These are phyloP conservation scores for Lactifluus echinatus DNA, from an alignment of 768 basidiomycete genomes.

Conservation along the genomic window DNA sequence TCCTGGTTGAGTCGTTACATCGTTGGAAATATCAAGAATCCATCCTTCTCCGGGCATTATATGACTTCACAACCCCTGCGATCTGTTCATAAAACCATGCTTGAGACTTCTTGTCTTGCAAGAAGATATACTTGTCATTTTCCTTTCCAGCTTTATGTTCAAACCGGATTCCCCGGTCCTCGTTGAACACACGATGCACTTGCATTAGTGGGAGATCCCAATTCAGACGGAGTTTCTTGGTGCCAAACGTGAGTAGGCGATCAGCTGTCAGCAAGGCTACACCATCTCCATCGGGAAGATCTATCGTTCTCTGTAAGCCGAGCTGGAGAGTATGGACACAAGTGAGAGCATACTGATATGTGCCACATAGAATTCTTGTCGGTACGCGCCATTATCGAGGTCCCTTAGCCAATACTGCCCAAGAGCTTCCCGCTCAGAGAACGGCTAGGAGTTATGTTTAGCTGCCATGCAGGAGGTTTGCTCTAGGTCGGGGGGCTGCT, in stretches of 20 bases:
- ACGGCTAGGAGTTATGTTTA: conserved; percentile 48
- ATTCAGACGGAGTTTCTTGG: conserved; percentile 71
- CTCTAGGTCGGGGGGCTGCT: conserved; percentile 25
- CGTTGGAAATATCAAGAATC: conserved; percentile 31
- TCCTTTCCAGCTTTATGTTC: conserved; percentile 71
- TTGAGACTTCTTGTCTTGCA: conserved; percentile 66
- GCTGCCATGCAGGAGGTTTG: neutral
- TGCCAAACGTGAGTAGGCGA: conserved; percentile 76
- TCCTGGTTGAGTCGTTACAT: neutral
- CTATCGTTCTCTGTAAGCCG: conserved; percentile 30
- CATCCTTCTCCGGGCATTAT: conserved; percentile 68
- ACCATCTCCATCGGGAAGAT: conserved; percentile 71
- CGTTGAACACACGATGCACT: conserved; percentile 80
- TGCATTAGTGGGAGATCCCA: conserved; percentile 90
- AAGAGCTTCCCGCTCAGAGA: conserved; percentile 79
- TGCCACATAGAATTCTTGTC: conserved; percentile 80
- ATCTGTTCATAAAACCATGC: conserved; percentile 77
- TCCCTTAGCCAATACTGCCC: conserved; percentile 98
- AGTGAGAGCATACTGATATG: conserved; percentile 61
- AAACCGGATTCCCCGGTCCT: conserved; percentile 86
- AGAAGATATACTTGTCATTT: conserved; percentile 66
- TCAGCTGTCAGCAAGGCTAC: conserved; percentile 72
- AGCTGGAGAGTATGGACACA: neutral
- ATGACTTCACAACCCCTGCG: conserved; percentile 65
- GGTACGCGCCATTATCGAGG: conserved; percentile 79